Conservation (phyloP, 495 filamentous ascomycete species). For the Lophiostoma macrostomum region DNA sequence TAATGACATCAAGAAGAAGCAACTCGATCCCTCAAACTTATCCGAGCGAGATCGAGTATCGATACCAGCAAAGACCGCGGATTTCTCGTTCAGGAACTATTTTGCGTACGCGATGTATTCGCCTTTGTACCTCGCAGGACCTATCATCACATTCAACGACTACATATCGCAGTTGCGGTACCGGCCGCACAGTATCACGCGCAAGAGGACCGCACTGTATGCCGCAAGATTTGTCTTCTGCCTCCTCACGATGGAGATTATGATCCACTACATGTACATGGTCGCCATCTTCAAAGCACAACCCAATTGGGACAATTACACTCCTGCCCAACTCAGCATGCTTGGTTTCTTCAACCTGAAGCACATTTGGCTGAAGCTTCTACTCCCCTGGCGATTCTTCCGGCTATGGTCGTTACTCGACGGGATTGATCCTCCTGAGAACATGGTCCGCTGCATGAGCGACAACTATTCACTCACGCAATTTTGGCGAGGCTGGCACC, state of each 20-base stretch:
- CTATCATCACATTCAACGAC: constrained; percentile 97
- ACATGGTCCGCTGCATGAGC: constrained; percentile 95
- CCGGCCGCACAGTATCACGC: constrained; percentile 62
- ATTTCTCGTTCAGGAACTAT: constrained; percentile 81
- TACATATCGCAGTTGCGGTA: constrained; percentile 86
- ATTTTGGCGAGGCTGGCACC: constrained; percentile 97
- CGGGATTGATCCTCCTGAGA: constrained; percentile 91
- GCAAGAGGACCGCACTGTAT: constrained; percentile 68
- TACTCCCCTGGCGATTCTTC: constrained; percentile 97
- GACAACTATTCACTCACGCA: constrained; percentile 89
- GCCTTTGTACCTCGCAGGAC: constrained; percentile 87
- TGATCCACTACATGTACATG: constrained; percentile 91
- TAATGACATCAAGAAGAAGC: constrained; percentile 92
- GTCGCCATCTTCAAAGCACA: constrained; percentile 84
- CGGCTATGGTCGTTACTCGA: constrained; percentile 89
- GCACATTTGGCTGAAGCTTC: constrained; percentile 96
- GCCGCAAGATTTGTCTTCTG: constrained; percentile 76
- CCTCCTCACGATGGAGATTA: constrained; percentile 87
- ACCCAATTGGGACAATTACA: constrained; percentile 79
- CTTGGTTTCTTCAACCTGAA: constrained; percentile 96
- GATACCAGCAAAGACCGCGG: constrained; percentile 64
- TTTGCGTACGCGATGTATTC: constrained; percentile 86
- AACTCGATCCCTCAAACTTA: constrained; percentile 78
- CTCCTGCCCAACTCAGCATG: constrained; percentile 82
- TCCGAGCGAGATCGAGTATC: constrained; percentile 83